A percentile compares a stretch with the other conserved stretches of the same genome.
These are phyloP conservation scores for Polymyxa betae DNA, from an alignment of 208 protist genomes.

Conservation along the genomic window DNA sequence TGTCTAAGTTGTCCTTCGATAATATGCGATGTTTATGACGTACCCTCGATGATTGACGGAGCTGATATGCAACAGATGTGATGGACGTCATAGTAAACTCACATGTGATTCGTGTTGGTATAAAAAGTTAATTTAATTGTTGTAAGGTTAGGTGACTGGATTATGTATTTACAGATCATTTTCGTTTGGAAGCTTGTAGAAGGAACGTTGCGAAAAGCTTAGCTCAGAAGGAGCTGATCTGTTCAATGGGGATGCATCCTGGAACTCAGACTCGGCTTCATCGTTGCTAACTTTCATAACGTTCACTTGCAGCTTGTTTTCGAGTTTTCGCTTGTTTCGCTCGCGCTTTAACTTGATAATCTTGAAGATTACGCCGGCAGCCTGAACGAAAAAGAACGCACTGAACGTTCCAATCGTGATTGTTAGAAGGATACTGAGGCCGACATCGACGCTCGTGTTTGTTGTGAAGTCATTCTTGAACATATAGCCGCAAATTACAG, in stretches of 20 bases:
- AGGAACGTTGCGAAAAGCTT: background rate
- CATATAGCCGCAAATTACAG: background rate
- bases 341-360: background rate
- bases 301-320: background rate
- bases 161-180: no score
- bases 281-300: background rate
- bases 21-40: no score
- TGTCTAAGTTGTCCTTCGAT: no score
- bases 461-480: background rate
- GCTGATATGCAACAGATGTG: no score
- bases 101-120: no score
- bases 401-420: background rate
- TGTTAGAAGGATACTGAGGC: background rate
- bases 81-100: no score
- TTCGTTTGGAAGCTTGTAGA: background rate
- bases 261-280: background rate
- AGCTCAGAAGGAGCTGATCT: background rate
- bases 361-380: constrained; percentile 41
- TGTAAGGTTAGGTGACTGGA: no score
- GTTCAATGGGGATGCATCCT: background rate
- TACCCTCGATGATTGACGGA: no score
- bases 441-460: background rate
- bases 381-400: constrained; percentile 13
- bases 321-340: background rate
- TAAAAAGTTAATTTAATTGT: no score